phyloP scores from a whole-genome alignment of 176 grass and related monocot species.

The Ananas comosus region DNA sequence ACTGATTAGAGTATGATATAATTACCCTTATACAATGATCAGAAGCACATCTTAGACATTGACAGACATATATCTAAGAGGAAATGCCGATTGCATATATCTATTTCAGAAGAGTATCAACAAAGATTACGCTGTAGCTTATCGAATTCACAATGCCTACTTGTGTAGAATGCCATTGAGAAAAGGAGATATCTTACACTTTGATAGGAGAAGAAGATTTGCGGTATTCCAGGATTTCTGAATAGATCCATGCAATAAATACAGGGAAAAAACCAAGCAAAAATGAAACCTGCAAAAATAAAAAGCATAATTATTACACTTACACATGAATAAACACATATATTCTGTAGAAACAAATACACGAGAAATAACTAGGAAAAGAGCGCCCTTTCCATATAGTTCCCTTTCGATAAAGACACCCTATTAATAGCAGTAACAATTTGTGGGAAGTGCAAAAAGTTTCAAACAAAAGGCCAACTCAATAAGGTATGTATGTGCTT shows the following conservation, averaged over 20 bases:
- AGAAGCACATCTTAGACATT: too few relatives aligned
- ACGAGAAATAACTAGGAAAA: too few relatives aligned
- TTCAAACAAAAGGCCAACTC: too few relatives aligned
- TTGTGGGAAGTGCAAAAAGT: too few relatives aligned
- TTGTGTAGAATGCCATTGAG: not conserved
- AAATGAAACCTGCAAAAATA: slow-evolving; percentile 49
- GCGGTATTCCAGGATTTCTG: slow-evolving; percentile 47
- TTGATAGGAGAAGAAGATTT: slow-evolving; percentile 35
- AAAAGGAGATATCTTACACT: slow-evolving; percentile 39
- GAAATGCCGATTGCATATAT: too few relatives aligned
- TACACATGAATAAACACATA: not conserved
- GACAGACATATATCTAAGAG: too few relatives aligned
- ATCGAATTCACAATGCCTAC: not conserved
- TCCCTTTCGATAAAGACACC: slow-evolving; percentile 1
- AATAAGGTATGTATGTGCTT: too few relatives aligned
- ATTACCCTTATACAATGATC: too few relatives aligned
- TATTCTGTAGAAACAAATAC: too few relatives aligned
- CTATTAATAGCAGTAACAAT: too few relatives aligned
- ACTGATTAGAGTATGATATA: too few relatives aligned
- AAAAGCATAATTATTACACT: not conserved
- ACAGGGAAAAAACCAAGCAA: slow-evolving; percentile 48
- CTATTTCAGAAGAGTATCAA: not conserved
- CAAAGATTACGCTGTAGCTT: not conserved
- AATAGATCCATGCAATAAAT: slow-evolving; percentile 60
- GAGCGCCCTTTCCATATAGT: not conserved